These are phyloP conservation scores for Annulohypoxylon moriforme DNA, from an alignment of 495 filamentous ascomycete genomes.

Conservation along the genomic window DNA sequence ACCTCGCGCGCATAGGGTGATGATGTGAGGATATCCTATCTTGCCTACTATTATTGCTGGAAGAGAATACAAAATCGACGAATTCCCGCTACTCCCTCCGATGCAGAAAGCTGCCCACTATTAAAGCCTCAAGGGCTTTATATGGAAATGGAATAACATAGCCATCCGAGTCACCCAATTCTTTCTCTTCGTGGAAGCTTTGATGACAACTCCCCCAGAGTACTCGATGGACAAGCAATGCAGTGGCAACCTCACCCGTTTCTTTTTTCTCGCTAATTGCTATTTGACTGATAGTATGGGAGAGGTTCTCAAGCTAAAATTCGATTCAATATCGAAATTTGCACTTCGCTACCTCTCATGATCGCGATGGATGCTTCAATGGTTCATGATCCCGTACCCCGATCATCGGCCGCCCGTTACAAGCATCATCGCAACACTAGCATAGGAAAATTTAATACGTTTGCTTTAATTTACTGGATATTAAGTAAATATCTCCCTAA, in stretches of 20 bases:
- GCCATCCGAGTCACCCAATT: not conserved
- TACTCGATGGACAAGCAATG: not conserved
- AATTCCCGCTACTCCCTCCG: not conserved
- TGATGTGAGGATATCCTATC: not conserved
- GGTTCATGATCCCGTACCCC: not conserved
- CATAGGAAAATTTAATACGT: not conserved
- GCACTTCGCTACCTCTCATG: not conserved
- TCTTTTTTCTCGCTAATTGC: too few species aligned
- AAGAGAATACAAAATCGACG: not conserved
- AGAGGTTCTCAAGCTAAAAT: too few species aligned
- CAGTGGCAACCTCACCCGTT: not conserved
- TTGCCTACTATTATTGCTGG: not conserved
- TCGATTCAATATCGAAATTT: not conserved
- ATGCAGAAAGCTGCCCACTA: not conserved
- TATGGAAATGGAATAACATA: not conserved
- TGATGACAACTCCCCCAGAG: not conserved
- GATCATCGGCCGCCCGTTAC: not conserved
- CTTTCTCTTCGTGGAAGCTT: not conserved
- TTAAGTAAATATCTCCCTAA: not conserved
- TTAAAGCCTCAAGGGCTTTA: not conserved
- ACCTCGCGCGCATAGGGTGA: not conserved
- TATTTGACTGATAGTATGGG: too few species aligned
- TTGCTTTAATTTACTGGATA: not conserved
- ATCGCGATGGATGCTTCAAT: not conserved
- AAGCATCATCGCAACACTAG: not conserved